Percentiles rank a stretch among this genome's conserved stretches.
These are phyloP conservation scores for Nannochloropsis granulata DNA, from an alignment of 108 stramenopile species.

Conservation along the genomic window DNA sequence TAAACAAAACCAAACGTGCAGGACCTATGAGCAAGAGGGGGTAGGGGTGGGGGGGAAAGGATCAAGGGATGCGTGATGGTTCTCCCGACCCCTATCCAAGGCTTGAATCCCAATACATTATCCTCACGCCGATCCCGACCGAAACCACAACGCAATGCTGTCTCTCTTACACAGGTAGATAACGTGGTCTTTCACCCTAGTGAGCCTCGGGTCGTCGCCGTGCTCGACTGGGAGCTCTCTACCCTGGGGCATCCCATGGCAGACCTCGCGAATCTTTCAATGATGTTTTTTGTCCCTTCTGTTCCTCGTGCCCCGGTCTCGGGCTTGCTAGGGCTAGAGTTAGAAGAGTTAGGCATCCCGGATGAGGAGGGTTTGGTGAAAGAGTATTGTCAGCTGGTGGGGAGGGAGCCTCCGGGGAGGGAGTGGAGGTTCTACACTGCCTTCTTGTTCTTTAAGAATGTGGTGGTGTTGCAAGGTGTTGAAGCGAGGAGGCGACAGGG, in stretches of 20 bases:
- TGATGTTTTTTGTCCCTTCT: conserved; percentile 64
- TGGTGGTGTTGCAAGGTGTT: not conserved
- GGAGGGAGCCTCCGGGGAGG: not conserved
- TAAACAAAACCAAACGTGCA: too few species aligned
- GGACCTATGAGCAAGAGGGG: too few species aligned
- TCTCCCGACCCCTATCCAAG: too few species aligned
- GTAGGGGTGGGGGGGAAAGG: too few species aligned
- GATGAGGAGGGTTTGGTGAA: conserved; percentile 36
- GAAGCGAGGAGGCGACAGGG: not conserved
- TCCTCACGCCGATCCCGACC: not conserved
- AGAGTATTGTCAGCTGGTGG: not conserved
- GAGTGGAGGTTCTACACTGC: conserved; percentile 42
- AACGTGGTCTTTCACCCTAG: conserved; percentile 38
- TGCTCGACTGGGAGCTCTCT: conserved; percentile 90
- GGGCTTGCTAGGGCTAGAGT: conserved; percentile 19
- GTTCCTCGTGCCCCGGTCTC: conserved; percentile 41
- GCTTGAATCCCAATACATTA: too few species aligned
- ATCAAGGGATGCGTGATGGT: too few species aligned
- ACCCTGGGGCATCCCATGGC: conserved; percentile 78
- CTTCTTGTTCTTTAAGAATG: conserved; percentile 18
- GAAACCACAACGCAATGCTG: not conserved
- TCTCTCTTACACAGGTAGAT: conserved; percentile 37
- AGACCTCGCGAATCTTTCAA: conserved; percentile 77
- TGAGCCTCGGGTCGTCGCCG: conserved; percentile 65
- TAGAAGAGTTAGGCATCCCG: conserved; percentile 51